phyloP scores from a whole-genome alignment of 2,329 filamentous ascomycete genomes.

The Xylariaceae sp. region DNA sequence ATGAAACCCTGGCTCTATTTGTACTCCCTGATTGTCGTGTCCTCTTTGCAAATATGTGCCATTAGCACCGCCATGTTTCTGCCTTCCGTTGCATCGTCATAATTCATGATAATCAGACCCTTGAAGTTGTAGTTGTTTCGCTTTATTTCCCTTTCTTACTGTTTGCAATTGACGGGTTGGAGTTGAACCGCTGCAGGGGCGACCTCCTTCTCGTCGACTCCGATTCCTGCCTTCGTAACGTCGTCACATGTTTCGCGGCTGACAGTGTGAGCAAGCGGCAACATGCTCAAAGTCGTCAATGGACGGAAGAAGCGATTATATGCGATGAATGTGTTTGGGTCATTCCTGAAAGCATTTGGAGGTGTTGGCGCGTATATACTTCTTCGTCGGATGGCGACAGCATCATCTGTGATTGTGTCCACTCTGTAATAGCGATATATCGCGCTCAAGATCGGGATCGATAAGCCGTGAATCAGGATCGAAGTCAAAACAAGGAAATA shows the following conservation, averaged over 20 bases:
- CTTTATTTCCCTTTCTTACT: too few relatives aligned
- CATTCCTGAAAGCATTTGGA: constrained; percentile 38
- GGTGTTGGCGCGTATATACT: constrained; percentile 38
- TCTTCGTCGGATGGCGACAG: constrained; percentile 37
- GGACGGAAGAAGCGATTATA: constrained; percentile 50
- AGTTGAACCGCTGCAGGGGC: neutral
- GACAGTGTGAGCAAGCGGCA: constrained; percentile 10
- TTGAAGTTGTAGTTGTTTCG: too few relatives aligned
- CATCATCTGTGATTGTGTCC: constrained; percentile 42
- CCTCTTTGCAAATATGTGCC: too few relatives aligned
- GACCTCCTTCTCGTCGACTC: constrained; percentile 4
- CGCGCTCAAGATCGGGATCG: constrained; percentile 42
- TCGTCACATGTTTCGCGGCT: constrained; percentile 4
- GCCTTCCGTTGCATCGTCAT: too few relatives aligned
- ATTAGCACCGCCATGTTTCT: too few relatives aligned
- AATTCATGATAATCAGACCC: too few relatives aligned
- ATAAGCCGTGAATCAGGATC: constrained; percentile 47
- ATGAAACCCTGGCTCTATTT: too few relatives aligned
- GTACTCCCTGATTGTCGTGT: too few relatives aligned
- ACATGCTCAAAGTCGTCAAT: constrained; percentile 5
- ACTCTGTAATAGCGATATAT: constrained; percentile 40
- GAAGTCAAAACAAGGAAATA: constrained; percentile 43
- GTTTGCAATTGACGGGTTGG: neutral
- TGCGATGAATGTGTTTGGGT: constrained; percentile 40
- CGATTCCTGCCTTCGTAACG: neutral